Evolutionary conservation across 441 rosid genomes (phyloP), one percentile per base, ranked within the genome.

Genomic region (Pelargonium cotyledonis): DNA sequence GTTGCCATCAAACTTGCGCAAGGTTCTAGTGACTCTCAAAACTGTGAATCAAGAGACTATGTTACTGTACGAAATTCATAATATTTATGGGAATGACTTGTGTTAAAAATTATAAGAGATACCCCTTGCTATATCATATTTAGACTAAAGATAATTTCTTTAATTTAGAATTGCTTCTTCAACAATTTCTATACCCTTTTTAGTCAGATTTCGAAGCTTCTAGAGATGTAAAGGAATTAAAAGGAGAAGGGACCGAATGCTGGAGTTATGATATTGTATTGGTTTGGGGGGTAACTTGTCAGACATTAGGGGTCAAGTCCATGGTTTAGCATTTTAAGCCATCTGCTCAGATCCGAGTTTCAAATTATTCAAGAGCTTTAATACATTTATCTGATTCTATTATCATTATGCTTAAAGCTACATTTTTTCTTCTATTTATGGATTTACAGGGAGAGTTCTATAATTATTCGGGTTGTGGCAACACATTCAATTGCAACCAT

Each of bases 381-480:
- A 21, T 2, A 21, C 21, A 11, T 58, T 58, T 58, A 5, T 26
- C n/a, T 19, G 26, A 58, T 58, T 21, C 63, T 18, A 11, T 58
- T 58, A 21, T 73, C n/a, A n/a, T n/a, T n/a, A n/a, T n/a, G 44
- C 55, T 65, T 5, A 63, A 47, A 40, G 67, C 69, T 66, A 41
- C 71, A 26, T 74, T 23, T 74, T 76, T 4, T 21, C 61, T 55
- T n/a, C 61, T 55, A 15, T 58, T 68, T 65, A 63, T 82, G 69
- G 57, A 72, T 64, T 82, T 69, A 38, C 82, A 94, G 99, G 97
- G 99, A 63, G 96, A 94, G 81, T 94, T 86, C 87, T 94, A 94
- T 76, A 94, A 94, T 68, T 91, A 94, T 85, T 91, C 99, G 38
- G 99, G 99, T 61, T 94, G 97, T 78, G 99, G 99, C 68, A 94